phyloP scores from a whole-genome alignment of 371 early-diverging fungal genomes.

The Apophysomyces elegans region DNA sequence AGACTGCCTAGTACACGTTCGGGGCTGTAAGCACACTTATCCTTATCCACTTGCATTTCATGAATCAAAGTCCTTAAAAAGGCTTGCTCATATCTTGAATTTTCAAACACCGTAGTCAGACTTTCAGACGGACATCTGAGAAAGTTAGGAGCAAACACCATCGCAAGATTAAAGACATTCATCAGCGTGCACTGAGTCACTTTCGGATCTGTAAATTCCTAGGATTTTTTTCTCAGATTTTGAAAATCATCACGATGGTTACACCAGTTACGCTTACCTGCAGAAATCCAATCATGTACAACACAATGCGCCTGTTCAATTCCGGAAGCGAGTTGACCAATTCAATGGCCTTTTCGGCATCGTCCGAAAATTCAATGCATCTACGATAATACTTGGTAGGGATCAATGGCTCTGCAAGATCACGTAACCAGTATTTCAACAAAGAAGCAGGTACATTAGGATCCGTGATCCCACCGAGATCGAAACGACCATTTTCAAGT shows the following conservation, averaged over 20 bases:
- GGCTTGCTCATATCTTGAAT: conserved; percentile 72
- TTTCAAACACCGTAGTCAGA: conserved; percentile 79
- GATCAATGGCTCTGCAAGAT: conserved; percentile 91
- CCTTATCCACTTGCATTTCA: conserved; percentile 27
- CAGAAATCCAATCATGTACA: conserved; percentile 83
- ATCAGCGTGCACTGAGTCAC: conserved; percentile 82
- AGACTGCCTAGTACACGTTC: not conserved
- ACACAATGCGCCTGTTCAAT: conserved; percentile 75
- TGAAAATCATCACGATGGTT: not conserved
- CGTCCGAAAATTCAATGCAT: conserved; percentile 68
- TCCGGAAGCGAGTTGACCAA: conserved; percentile 76
- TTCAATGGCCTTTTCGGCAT: conserved; percentile 57
- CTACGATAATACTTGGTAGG: conserved; percentile 75
- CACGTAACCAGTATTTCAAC: conserved; percentile 92
- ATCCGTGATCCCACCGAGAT: conserved; percentile 72
- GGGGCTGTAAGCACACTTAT: conserved; percentile 27
- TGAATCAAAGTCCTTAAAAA: conserved; percentile 46
- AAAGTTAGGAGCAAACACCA: conserved; percentile 97
- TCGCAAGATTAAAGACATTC: conserved; percentile 89
- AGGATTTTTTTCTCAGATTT: not conserved
- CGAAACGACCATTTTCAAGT: conserved; percentile 86
- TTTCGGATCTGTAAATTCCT: conserved; percentile 76
- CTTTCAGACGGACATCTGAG: conserved; percentile 86
- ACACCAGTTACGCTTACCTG: conserved; percentile 60
- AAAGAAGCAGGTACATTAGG: conserved; percentile 94